These are phyloP conservation scores for Inonotus obliquus DNA, from an alignment of 1,284 basidiomycete genomes.

Conservation along the genomic window DNA sequence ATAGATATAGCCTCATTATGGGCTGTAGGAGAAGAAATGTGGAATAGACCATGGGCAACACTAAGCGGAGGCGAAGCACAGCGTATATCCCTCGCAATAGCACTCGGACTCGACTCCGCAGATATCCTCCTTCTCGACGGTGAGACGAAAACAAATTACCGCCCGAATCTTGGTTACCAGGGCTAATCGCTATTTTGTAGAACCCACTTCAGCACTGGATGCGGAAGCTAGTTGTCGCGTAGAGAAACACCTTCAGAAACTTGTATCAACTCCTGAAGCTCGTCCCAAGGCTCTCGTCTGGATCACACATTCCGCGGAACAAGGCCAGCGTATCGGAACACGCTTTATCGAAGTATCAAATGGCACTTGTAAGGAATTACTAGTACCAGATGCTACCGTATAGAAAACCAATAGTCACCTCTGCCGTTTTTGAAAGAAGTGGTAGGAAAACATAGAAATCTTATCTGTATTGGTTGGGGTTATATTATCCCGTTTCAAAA, in stretches of 20 bases:
- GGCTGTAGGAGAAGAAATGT: slow-evolving; percentile 64
- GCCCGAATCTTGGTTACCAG: neutral
- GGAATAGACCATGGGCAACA: slow-evolving; percentile 74
- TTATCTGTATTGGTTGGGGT: neutral
- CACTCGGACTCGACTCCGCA: slow-evolving; percentile 66
- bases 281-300: slow-evolving; percentile 73
- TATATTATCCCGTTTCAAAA: neutral
- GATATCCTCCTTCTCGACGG: slow-evolving; percentile 84
- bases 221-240: slow-evolving; percentile 58
- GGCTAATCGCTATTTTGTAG: slow-evolving; percentile 33
- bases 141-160: slow-evolving; percentile 31
- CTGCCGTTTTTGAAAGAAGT: neutral
- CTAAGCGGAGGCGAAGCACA: slow-evolving; percentile 84
- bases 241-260: slow-evolving; percentile 53
- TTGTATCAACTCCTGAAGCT: slow-evolving; percentile 44
- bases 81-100: slow-evolving; percentile 71
- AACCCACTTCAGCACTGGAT: slow-evolving; percentile 85
- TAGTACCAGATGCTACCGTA: neutral
- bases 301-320: slow-evolving; percentile 85
- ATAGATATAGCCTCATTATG: slow-evolving; percentile 58
- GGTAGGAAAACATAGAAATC: neutral
- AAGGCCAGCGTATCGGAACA: slow-evolving; percentile 69
- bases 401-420: neutral
- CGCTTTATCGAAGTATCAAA: slow-evolving; percentile 41
- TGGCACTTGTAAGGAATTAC: slow-evolving; percentile 8